Evolutionary conservation across 2,329 filamentous ascomycete genomes (phyloP).

Genomic region (Bipolaris oryzae): DNA sequence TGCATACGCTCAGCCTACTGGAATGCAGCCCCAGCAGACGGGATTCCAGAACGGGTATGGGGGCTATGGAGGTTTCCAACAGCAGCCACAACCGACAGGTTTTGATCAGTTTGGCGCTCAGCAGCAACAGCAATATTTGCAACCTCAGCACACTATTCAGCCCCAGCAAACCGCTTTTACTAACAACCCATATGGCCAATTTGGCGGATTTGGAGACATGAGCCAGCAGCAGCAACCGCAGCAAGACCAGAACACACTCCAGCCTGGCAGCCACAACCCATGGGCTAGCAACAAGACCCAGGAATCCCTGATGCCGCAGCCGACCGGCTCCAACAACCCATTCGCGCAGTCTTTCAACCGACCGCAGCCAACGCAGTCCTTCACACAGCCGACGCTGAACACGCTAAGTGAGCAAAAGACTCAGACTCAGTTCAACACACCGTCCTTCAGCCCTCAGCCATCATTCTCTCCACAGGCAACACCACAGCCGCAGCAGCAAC

Average conservation of each 20-base stretch:
- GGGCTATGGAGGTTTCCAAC: slow-evolving; percentile 61
- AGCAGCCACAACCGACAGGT: slow-evolving; percentile 65
- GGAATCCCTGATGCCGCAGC: slow-evolving; percentile 76
- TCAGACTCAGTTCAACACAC: slow-evolving; percentile 65
- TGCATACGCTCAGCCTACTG: slow-evolving; percentile 77
- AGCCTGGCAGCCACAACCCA: slow-evolving; percentile 90
- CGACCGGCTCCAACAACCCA: slow-evolving; percentile 96
- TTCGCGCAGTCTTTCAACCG: slow-evolving; percentile 77
- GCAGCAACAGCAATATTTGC: slow-evolving; percentile 31
- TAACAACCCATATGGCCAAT: slow-evolving; percentile 49
- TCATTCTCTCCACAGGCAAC: slow-evolving; percentile 51
- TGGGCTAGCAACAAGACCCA: slow-evolving; percentile 71
- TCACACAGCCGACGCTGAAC: slow-evolving; percentile 71
- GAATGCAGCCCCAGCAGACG: slow-evolving; percentile 66
- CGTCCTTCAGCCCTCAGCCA: slow-evolving; percentile 57
- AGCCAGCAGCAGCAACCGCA: slow-evolving; percentile 52
- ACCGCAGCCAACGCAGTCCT: slow-evolving; percentile 63
- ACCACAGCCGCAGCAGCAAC: slow-evolving; percentile 48
- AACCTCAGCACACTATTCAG: slow-evolving; percentile 55
- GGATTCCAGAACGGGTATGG: slow-evolving; percentile 73
- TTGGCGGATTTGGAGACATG: slow-evolving; percentile 41
- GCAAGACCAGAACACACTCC: slow-evolving; percentile 66
- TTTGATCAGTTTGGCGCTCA: slow-evolving; percentile 64
- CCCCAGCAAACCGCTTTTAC: slow-evolving; percentile 66
- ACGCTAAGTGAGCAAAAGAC: slow-evolving; percentile 85